Base-by-base conservation (phyloP, 345 rosid genomes). In the Corymbia maculata region DNA sequence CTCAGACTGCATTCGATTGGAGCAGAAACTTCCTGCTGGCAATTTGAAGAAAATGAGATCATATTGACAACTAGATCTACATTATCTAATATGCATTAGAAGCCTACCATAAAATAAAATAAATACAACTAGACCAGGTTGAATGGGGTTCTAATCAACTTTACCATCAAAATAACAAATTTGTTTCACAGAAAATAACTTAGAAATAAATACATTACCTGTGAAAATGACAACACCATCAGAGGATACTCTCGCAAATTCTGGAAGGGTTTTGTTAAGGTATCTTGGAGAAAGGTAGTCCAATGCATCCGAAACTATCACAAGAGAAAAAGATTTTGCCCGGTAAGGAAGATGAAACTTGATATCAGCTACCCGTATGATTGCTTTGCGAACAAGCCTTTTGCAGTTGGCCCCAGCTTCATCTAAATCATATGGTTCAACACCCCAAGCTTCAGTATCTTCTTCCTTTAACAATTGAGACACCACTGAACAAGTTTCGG, bases 231-330 rank as follows among this genome's bases (percentile, higher is more conserved):
- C 90, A 22, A 95, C 86, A 30, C 96, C 95, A 64, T 93, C 95
- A 32, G 93, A 80, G 88, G 97, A 92, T 21, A 95, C 92, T 92
- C 98, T 93, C 4, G 93, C 95, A 92, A 95, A 89, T 89, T 94
- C 98, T 42, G 94, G 94, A 86, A 95, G 94, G 79, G 94, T 95
- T 90, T 61, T 94, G 88, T 95, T 95, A 22, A 95, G 94, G 90
- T 95, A 95, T 86, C 91, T 95, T 2, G 97, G 97, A 84, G 98
- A 93, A 90, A 95, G 90, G 90, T 95, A 95, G 92, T 95, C 98
- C 87, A 94, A 87, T 22, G 95, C 95, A 88, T 95, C 98, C 15
- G 98, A 95, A 61, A 95, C 94, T 52, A 95, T 92, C 66, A 95
- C 95, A 9, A 95, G 91, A 85, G 98, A 93, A 88, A 95, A 95